phyloP scores from a whole-genome alignment of 2,329 filamentous ascomycete genomes.

The Fusarium buharicum region DNA sequence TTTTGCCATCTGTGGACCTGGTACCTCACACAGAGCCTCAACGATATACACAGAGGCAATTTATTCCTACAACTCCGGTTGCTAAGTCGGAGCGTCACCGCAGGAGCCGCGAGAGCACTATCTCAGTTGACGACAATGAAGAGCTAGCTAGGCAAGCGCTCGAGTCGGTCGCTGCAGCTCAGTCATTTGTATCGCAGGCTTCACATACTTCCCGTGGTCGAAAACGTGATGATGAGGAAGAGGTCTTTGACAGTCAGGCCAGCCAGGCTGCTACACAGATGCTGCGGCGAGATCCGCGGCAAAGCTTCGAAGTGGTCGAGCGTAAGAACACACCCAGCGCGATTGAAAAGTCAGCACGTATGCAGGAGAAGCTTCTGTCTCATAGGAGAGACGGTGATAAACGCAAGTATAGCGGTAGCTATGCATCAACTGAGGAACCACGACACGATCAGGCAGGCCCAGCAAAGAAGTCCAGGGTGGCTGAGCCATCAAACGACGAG shows the following conservation, averaged over 20 bases:
- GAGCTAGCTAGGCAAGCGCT: constrained; percentile 66
- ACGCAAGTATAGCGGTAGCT: constrained; percentile 59
- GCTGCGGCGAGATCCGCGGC: constrained; percentile 69
- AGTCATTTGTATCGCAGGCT: constrained; percentile 44
- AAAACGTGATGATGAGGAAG: constrained; percentile 49
- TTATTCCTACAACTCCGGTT: constrained; percentile 58
- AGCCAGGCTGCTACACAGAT: constrained; percentile 81
- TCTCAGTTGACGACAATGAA: constrained; percentile 74
- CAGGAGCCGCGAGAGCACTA: constrained; percentile 85
- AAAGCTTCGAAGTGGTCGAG: constrained; percentile 62
- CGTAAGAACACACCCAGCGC: constrained; percentile 57
- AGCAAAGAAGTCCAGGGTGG: constrained; percentile 62
- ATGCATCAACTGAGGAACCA: constrained; percentile 46
- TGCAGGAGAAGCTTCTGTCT: constrained; percentile 64
- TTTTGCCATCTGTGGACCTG: constrained; percentile 71
- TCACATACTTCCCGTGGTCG: constrained; percentile 46
- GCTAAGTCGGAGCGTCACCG: constrained; percentile 60
- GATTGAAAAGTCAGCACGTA: constrained; percentile 56
- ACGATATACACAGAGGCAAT: constrained; percentile 54
- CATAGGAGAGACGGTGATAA: constrained; percentile 60
- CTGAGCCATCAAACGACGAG: constrained; percentile 53
- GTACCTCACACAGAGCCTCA: constrained; percentile 69
- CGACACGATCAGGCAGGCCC: constrained; percentile 57
- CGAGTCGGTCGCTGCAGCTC: constrained; percentile 62
- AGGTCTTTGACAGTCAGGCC: constrained; percentile 78